Evolutionary conservation across 495 filamentous ascomycete species (phyloP), one percentile per base, ranked within the genome.

Genomic region (Xylaria telfairii): DNA sequence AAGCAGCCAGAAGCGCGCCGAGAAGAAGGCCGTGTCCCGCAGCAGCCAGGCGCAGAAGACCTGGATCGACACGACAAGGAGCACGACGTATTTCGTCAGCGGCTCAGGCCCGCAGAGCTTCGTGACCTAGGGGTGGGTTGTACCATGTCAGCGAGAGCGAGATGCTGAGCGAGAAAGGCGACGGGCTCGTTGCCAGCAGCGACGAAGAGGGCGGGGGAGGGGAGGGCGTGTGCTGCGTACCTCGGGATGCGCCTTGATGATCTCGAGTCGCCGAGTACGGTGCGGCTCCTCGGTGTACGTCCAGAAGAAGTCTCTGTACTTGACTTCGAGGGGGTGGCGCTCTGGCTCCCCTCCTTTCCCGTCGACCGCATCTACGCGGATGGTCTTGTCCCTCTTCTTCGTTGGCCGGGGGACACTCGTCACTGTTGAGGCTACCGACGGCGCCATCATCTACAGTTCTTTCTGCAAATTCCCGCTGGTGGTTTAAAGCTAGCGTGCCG

Each of bases 201-300:
- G 41, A 64, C 39, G 42, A 17, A 30, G 24, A n/a, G 37, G 5
- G 32, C 15, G 26, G 26, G 26, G 17, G 32, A 21, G 47, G 21
- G 34, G 28, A 30, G 28, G 34, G 26, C 19, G 54, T 49, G 49
- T 47, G 49, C 28, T 47, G 49, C 28, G 32, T 86, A 97, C 96
- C 88, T 98, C 94, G 59, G 96, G 96, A 80, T 99, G 95, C 30
- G 96, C 96, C 84, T 97, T 98, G 83, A 99, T 98, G 74, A 99
- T 99, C 68, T 94, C 93, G 68, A 92, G 85, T 67, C 96, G 87
- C 76, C 96, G 83, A 49, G 96, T 95, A 70, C 93, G 88, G 81
- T 99, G 96, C 53, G 96, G 96, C 82, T 99, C 96, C 82, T 99
- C 96, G 10, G 96, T 97, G 75, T 98, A 98, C 34, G 96, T 97